Percentiles rank a stretch among this genome's conserved stretches.
These are phyloP conservation scores for Hypoxylon sp. DNA, from an alignment of 2,329 filamentous ascomycete species.

Conservation along the genomic window DNA sequence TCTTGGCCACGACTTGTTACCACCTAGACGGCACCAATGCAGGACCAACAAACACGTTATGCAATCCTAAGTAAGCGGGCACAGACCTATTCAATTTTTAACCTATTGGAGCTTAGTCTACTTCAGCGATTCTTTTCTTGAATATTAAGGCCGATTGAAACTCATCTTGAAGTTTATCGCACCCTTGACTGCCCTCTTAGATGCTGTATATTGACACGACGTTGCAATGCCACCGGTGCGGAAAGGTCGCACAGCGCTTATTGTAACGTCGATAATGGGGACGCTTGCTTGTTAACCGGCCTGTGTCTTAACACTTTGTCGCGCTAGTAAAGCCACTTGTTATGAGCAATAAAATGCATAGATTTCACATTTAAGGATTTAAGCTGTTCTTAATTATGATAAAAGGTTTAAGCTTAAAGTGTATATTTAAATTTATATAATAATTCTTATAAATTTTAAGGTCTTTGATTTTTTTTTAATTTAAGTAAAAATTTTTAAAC, in stretches of 20 bases:
- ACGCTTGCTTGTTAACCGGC: constrained; percentile 38
- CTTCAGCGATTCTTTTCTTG: no score
- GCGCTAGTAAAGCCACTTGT: constrained; percentile 27
- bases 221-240: constrained; percentile 24
- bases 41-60: constrained; percentile 25
- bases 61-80: constrained; percentile 32
- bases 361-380: constrained; percentile 35
- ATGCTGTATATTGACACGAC: constrained; percentile 3
- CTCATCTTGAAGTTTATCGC: no score
- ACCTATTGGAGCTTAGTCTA: no score
- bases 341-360: constrained; percentile 37
- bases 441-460: no score
- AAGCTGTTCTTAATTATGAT: constrained; percentile 38
- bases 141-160: no score
- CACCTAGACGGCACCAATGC: constrained; percentile 32
- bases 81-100: no score
- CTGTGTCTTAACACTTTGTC: constrained; percentile 37
- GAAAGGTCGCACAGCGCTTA: constrained; percentile 36
- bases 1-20: constrained; percentile 29
- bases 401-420: no score
- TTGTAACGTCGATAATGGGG: constrained; percentile 35
- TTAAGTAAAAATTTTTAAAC: no score
- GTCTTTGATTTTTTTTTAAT: no score
- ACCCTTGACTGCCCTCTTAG: neutral
- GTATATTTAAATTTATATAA: no score